Conservation (phyloP, 768 basidiomycete species). For the Russula sp. region DNA sequence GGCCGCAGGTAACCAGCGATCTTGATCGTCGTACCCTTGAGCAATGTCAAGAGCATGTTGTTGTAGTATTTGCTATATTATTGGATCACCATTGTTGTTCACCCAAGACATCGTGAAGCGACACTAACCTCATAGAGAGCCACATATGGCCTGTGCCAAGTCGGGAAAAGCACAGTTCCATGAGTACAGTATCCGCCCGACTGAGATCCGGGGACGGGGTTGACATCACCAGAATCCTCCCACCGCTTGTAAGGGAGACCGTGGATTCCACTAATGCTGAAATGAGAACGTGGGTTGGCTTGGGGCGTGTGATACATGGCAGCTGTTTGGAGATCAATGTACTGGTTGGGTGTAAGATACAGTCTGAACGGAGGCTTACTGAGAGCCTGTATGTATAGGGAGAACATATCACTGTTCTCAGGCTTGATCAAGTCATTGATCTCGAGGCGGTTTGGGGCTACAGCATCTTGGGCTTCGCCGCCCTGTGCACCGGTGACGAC, state of each 20-base stretch:
- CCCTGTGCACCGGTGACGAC: slow-evolving; percentile 4
- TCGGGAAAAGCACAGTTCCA: slow-evolving; percentile 44
- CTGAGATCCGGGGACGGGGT: slow-evolving; percentile 23
- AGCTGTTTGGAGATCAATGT: slow-evolving; percentile 20
- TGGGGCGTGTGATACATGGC: slow-evolving; percentile 29
- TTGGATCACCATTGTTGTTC: not conserved
- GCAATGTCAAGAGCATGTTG: slow-evolving; percentile 36
- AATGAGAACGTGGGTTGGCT: slow-evolving; percentile 32
- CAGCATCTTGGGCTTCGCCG: not conserved
- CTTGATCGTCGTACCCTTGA: slow-evolving; percentile 28
- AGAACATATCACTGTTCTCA: slow-evolving; percentile 38
- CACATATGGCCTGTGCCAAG: slow-evolving; percentile 43
- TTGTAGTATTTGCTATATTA: slow-evolving; percentile 40
- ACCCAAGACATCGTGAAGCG: not conserved
- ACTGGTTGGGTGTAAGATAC: not conserved
- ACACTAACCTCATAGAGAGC: not conserved
- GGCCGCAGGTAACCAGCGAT: slow-evolving; percentile 31
- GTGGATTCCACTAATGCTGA: slow-evolving; percentile 44
- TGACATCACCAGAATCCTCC: slow-evolving; percentile 32
- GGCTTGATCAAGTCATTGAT: slow-evolving; percentile 25
- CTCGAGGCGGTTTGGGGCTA: slow-evolving; percentile 8
- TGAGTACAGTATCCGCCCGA: slow-evolving; percentile 48
- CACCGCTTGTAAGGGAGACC: slow-evolving; percentile 42
- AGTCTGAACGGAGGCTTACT: slow-evolving; percentile 28
- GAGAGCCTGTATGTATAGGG: slow-evolving; percentile 44